phyloP scores from a whole-genome alignment of 176 grass and related monocot genomes.

The Lolium perenne region DNA sequence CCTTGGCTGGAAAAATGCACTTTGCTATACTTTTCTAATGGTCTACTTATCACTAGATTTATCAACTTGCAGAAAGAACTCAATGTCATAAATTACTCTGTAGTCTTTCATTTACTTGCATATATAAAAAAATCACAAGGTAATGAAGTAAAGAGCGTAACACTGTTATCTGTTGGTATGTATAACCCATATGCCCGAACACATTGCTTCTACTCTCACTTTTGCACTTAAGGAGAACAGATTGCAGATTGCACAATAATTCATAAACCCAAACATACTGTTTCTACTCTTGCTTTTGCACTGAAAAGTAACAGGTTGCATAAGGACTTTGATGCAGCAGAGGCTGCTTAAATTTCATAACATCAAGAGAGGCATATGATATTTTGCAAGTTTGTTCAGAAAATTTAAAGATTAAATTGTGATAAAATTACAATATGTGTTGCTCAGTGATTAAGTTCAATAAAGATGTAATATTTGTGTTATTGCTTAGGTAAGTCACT shows the following conservation, averaged over 20 bases:
- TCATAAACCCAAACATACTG: background rate
- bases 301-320: background rate
- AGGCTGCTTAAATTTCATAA: background rate
- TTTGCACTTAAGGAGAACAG: background rate
- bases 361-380: background rate
- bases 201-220: background rate
- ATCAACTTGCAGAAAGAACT: background rate
- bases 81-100: background rate
- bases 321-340: background rate
- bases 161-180: background rate
- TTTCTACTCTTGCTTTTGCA: background rate
- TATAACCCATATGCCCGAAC: background rate
- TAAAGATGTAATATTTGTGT: background rate
- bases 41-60: conserved; percentile 1
- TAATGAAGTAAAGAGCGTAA: background rate
- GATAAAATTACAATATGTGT: no score
- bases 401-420: background rate
- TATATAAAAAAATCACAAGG: background rate
- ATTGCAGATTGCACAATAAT: background rate
- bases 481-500: background rate
- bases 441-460: background rate
- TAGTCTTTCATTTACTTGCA: background rate
- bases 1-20: background rate
- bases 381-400: background rate
- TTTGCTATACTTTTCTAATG: background rate